Evolutionary conservation across 176 grass and related monocot species (phyloP), one percentile per base, ranked within the genome.

Genomic region (Aegilops sharonensis): DNA sequence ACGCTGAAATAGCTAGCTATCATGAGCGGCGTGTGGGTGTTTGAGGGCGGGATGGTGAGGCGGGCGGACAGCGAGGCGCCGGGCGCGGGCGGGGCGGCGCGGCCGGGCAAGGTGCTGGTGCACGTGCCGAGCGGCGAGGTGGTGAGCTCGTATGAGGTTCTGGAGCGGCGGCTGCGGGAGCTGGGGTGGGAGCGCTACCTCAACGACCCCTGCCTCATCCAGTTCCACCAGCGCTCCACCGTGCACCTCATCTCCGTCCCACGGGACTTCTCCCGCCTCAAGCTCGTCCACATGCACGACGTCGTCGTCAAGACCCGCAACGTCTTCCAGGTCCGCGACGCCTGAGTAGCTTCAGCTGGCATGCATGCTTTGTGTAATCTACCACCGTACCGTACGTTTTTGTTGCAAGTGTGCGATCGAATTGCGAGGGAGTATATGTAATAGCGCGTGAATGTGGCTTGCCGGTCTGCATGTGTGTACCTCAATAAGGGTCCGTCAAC

Each of bases 171-270:
- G 21, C 91, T 97, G 13, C 62, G 85, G 4, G 87, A 87, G 23
- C 89, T 97, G 11, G 94, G 94, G 9, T 97, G 94, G 94, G 91
- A 94, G 80, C 69, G 85, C 23, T 97, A 97, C 57, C 85, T 90
- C 6, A 86, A 88, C 68, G 91, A 90, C 68, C 94, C 94, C 10
- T 91, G 92, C 78, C 82, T 97, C 8, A 76, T 97, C 24, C 94
- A 97, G 87, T 97, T 94, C 80, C 94, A 97, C 85, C 87, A 94
- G 87, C 88, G 85, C 75, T 90, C 91, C 23, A 90, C 94, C 9
- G 89, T 93, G 64, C 91, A 97, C 92, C 86, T 97, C 77, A 97
- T 97, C 75, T 89, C 91, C 81, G 87, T 97, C 36, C 94, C 94
- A 0, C 88, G 89, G 35, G 89, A 94, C 86, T 97, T 97, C 85